Evolutionary conservation across 108 stramenopile species (phyloP), one percentile per base, ranked within the genome.

Genomic region (Nitzschia palea): DNA sequence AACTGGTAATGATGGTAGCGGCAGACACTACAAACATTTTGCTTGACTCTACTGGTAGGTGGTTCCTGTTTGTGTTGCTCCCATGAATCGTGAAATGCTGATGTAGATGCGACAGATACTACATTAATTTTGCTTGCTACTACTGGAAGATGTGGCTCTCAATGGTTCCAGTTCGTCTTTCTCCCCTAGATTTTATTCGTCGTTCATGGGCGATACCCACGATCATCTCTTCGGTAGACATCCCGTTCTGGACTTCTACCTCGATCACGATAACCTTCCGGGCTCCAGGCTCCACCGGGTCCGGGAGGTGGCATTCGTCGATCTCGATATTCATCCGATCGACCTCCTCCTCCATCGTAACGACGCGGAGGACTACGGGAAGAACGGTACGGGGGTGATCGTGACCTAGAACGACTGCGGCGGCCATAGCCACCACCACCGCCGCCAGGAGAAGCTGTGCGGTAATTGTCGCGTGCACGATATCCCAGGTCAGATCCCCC

Each of bases 291-390:
- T 9, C 68, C 62, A 15, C 64, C 65, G 17, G 63, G 71, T 31
- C 61, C 55, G 36, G 60, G 45, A 8, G 47, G 18, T 5, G 47
- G 15, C 4, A 4, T 20, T 10, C 70, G 45, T 15, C 69, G 43
- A 30, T 62, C 59, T 18, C 30, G 26, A 67, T 70, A 57, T 12
- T 60, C 50, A 53, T 60, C 65, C 15, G 42, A 29, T 32, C 69
- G 44, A 33, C 73, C 67, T 27, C 43, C 62, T 10, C 61, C 51
- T 22, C 80, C 44, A 32, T 68, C 73, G 32, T 77, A 73, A 10
- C 76, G 76, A 27, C 73, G 22, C 40, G 70, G 76, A 26, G 79
- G 76, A 45, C 77, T 74, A 27, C 80, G 68, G 29, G 66, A 55
- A 57, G 74, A 54, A 60, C 79, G 76, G 18, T 66, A 68, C 25